These are phyloP conservation scores for Clitoria ternatea DNA, from an alignment of 306 rosid genomes.

Conservation along the genomic window DNA sequence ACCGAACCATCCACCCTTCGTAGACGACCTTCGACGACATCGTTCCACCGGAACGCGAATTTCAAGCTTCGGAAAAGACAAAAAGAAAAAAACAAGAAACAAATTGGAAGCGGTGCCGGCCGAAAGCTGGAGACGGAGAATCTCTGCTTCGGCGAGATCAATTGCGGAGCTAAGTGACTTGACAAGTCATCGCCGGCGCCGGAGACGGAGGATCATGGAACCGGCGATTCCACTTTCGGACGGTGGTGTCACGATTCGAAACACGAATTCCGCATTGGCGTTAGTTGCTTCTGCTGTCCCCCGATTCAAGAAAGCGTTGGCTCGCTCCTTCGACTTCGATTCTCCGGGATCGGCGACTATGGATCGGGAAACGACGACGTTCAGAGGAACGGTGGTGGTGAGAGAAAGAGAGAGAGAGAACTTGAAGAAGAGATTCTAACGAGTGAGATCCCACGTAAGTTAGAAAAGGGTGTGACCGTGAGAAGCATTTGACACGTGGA, in stretches of 20 bases:
- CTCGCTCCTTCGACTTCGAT: background rate
- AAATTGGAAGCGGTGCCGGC: conserved; percentile 29
- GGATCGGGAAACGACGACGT: conserved; percentile 50
- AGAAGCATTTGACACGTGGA: conserved; percentile 40
- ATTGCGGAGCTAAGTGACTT: conserved; percentile 36
- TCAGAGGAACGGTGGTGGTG: background rate
- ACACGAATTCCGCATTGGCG: conserved; percentile 37
- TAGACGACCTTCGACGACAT: conserved; percentile 93
- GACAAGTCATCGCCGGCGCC: conserved; percentile 41
- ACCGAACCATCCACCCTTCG: conserved; percentile 99
- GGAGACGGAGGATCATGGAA: conserved; percentile 14
- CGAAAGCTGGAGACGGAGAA: conserved; percentile 58
- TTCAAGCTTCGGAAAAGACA: background rate
- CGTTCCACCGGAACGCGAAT: conserved; percentile 20
- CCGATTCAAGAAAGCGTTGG: background rate
- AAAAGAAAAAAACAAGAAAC: background rate
- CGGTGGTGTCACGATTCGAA: conserved; percentile 9
- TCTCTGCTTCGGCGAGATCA: conserved; percentile 60
- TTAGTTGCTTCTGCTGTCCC: background rate
- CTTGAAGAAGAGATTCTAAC: conserved; percentile 26
- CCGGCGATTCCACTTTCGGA: conserved; percentile 21
- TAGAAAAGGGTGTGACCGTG: conserved; percentile 32
- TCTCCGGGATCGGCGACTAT: conserved; percentile 29
- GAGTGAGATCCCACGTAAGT: conserved; percentile 63
- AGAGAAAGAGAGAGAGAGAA: background rate